Percentiles rank a stretch among this genome's conserved stretches.
phyloP scores from a whole-genome alignment of 331 rosid genomes.

The Erythrophleum ivorense region DNA sequence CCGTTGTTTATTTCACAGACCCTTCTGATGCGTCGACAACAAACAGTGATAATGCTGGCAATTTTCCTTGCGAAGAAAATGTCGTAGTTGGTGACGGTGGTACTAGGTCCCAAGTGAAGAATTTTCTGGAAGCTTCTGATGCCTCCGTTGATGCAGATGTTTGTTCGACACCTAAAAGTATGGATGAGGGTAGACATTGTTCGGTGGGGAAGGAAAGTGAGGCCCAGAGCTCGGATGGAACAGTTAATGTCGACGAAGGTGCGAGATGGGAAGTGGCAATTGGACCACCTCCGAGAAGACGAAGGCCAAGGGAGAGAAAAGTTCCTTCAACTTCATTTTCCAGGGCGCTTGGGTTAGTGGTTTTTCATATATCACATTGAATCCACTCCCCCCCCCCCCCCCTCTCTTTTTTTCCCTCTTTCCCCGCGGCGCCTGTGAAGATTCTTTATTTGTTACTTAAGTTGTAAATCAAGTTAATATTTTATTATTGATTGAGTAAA shows the following conservation, averaged over 20 bases:
- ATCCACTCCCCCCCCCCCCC: not conserved
- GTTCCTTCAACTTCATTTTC: conserved; percentile 92
- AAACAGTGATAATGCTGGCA: not conserved
- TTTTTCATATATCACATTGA: not conserved
- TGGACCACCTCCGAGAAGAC: conserved; percentile 46
- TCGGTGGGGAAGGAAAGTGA: not conserved
- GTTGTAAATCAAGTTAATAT: not conserved
- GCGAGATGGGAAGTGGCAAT: conserved; percentile 27
- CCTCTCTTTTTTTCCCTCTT: too few species aligned
- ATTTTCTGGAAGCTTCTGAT: conserved; percentile 17
- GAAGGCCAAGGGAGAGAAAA: conserved; percentile 84
- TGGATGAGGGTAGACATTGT: not conserved
- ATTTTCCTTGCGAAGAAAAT: not conserved
- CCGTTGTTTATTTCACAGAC: conserved; percentile 27
- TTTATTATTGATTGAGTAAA: not conserved
- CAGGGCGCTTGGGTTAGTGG: conserved; percentile 91
- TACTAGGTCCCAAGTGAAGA: conserved; percentile 6
- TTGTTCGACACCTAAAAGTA: not conserved
- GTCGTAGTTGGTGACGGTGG: not conserved
- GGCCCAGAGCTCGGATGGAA: conserved; percentile 1
- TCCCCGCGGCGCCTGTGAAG: not conserved
- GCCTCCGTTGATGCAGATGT: conserved; percentile 5
- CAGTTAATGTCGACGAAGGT: conserved; percentile 14
- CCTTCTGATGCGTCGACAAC: conserved; percentile 10
- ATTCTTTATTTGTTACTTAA: not conserved